These are phyloP conservation scores for Nigrospora osmanthi DNA, from an alignment of 2,329 filamentous ascomycete species.

Conservation along the genomic window DNA sequence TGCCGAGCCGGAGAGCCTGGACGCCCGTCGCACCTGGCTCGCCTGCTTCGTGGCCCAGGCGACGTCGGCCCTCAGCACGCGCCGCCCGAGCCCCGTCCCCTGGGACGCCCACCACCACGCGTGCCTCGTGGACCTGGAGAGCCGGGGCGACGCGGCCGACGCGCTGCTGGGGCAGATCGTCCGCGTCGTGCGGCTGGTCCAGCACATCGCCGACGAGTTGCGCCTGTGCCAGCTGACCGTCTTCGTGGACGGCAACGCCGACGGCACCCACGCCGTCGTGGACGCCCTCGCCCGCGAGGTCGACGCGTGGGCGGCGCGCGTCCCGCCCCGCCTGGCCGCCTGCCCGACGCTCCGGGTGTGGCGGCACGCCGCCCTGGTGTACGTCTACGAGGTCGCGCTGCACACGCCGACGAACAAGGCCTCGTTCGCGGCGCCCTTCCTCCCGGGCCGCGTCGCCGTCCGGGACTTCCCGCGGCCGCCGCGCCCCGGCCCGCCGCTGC, in stretches of 20 bases:
- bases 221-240: conserved; percentile 1
- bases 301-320: conserved; percentile 1
- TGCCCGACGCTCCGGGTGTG: conserved; percentile 1
- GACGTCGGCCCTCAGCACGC: conserved; percentile 1
- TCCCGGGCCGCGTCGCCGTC: conserved; percentile 7
- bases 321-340: not conserved
- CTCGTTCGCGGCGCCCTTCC: conserved; percentile 8
- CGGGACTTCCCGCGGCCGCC: conserved; percentile 5
- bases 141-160: conserved; percentile 1
- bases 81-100: conserved; percentile 1
- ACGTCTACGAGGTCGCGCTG: conserved; percentile 8
- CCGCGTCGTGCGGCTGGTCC: not conserved
- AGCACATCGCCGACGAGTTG: conserved; percentile 1
- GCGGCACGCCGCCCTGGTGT: conserved; percentile 4
- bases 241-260: conserved; percentile 3
- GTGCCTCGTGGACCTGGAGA: conserved; percentile 1
- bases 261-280: conserved; percentile 1
- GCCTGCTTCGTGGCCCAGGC: conserved; percentile 2
- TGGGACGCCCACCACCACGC: conserved; percentile 2
- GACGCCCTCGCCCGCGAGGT: not conserved
- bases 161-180: conserved; percentile 3
- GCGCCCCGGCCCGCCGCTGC: conserved; percentile 1
- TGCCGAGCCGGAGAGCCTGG: not conserved
- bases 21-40: conserved; percentile 1
- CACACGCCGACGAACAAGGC: conserved; percentile 9